Conservation (phyloP, 1,284 basidiomycete species). For the Bjerkandera adusta region DNA sequence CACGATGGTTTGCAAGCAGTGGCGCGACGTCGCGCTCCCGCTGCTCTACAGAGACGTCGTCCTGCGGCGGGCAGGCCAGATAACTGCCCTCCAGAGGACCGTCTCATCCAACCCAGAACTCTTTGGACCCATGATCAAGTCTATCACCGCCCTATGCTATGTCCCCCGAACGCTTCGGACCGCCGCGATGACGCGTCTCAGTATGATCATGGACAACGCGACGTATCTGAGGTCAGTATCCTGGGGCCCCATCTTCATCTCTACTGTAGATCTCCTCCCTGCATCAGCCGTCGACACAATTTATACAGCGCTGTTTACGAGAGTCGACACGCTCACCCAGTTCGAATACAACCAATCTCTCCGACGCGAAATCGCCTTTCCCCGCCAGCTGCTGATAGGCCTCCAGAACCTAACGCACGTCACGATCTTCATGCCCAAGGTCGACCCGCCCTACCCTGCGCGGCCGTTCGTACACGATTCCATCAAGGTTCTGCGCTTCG, state of each 20-base stretch:
- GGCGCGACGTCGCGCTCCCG: slow-evolving; percentile 4
- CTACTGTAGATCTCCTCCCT: neutral
- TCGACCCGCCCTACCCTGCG: neutral
- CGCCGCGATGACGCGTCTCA: neutral
- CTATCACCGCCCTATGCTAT: neutral
- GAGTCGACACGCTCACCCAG: neutral
- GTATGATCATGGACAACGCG: neutral
- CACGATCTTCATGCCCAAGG: neutral
- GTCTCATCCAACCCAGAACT: neutral
- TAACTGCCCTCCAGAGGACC: slow-evolving; percentile 6
- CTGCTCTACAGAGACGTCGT: slow-evolving; percentile 12
- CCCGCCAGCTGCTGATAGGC: no score
- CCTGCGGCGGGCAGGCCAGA: slow-evolving; percentile 10
- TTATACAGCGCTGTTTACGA: neutral
- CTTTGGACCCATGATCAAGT: neutral
- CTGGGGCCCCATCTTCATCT: neutral
- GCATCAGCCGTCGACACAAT: neutral
- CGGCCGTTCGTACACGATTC: neutral
- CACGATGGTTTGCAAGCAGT: slow-evolving; percentile 6
- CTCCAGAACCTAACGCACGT: neutral
- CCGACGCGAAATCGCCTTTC: neutral
- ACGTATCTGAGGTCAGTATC: neutral
- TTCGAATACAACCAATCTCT: neutral
- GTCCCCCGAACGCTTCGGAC: neutral
- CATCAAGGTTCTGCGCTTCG: neutral